Evolutionary conservation across 495 filamentous ascomycete species (phyloP), one percentile per base, ranked within the genome.

Genomic region (Darksidea phi): DNA sequence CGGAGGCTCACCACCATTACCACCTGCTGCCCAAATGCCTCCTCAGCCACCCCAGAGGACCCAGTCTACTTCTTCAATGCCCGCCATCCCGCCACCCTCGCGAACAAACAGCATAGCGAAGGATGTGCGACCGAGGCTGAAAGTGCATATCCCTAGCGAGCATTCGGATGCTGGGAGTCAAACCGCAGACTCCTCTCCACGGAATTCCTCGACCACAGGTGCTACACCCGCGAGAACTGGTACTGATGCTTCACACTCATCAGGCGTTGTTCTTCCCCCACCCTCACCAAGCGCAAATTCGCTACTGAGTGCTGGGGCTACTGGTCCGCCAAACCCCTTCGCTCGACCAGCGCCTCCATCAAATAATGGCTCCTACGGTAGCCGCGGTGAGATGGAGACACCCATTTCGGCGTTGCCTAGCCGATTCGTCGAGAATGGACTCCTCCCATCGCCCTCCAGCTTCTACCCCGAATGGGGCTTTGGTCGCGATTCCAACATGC

Each of bases 391-490:
- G 63, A 92, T 91, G 60, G 91, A 97, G 67, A 97, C 94, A 3
- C 94, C 94, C 0, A 92, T 96, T n/a, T 97, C 93, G n/a, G 93
- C 94, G 2, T 79, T 98, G 7, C 94, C 94, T 1, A 94, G 89
- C 48, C 83, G 92, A 23, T 97, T 97, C 72, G 85, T 96, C 45
- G 86, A 85, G 25, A 87, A 89, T 64, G 87, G 88, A 7, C 83
- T 95, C 28, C 79, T 97, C 20, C 92, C 94, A 1, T 91, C 87
- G 42, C 94, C 94, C 1, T 90, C 85, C 54, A 88, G 82, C 60
- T 97, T 97, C 75, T 97, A 95, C 72, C 85, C 89, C 0, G 92
- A 96, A 62, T 97, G 92, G 94, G 84, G 86, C 56, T 84, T 86
- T 71, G 79, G 82, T 74, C 4, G 82, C 34, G 87, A 90, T 57